A percentile compares a stretch with the other conserved stretches of the same genome.
phyloP scores from a whole-genome alignment of 805 yeast species.

The Priceomyces castillae region DNA sequence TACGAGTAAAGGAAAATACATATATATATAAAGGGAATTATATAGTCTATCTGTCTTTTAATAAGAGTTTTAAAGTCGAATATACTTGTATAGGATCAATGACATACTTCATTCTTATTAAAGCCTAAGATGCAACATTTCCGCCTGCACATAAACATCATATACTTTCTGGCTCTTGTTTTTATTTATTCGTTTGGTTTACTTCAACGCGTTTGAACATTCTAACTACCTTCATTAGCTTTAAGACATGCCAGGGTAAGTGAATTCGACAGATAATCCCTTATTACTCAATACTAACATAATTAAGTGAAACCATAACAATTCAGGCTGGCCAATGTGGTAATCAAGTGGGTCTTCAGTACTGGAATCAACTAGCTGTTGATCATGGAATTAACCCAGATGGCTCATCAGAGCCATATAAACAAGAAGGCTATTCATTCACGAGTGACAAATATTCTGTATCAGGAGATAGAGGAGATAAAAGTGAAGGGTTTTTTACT shows the following conservation, averaged over 20 bases:
- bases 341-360: constrained; percentile 88
- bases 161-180: too few species aligned
- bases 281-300: not conserved
- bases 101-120: too few species aligned
- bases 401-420: constrained; percentile 48
- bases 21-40: too few species aligned
- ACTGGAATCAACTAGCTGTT: constrained; percentile 83
- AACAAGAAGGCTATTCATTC: constrained; percentile 20
- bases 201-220: not conserved
- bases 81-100: too few species aligned
- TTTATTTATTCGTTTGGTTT: too few species aligned
- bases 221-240: not conserved
- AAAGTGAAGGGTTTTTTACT: constrained; percentile 81
- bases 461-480: constrained; percentile 46
- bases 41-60: too few species aligned
- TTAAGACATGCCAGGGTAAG: constrained; percentile 23
- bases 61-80: too few species aligned
- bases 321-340: constrained; percentile 93
- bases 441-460: constrained; percentile 9
- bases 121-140: not conserved
- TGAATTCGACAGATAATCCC: not conserved
- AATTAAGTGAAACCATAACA: constrained; percentile 59
- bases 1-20: too few species aligned
- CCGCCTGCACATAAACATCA: too few species aligned
- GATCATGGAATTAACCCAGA: constrained; percentile 83